A percentile compares a stretch with the other conserved stretches of the same genome.
Conservation (phyloP, 768 basidiomycete genomes). For the Collybia nuda region DNA sequence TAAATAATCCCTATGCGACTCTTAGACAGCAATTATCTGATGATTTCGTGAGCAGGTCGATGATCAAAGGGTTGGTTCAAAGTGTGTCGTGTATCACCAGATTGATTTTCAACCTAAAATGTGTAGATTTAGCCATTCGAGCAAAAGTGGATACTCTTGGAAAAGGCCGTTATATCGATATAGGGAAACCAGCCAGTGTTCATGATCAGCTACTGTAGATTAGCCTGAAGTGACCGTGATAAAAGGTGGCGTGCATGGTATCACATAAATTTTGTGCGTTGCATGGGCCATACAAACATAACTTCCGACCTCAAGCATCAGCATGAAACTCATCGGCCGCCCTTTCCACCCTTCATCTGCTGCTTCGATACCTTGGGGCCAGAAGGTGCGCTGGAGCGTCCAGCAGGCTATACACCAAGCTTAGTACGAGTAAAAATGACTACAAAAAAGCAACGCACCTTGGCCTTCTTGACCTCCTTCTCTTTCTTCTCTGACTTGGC, state of each 20-base stretch:
- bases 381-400: constrained; percentile 48
- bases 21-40: too few species aligned
- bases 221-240: too few species aligned
- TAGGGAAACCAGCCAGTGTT: too few species aligned
- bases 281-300: constrained; percentile 27
- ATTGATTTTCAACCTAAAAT: too few species aligned
- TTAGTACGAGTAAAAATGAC: constrained; percentile 3
- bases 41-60: too few species aligned
- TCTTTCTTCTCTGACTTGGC: constrained; percentile 97
- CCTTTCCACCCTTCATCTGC: constrained; percentile 91
- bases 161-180: too few species aligned
- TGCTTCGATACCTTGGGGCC: constrained; percentile 93
- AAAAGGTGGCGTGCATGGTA: constrained; percentile 17
- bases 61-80: too few species aligned
- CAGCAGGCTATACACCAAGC: constrained; percentile 42
- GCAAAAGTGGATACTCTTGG: too few species aligned
- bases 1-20: too few species aligned
- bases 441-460: constrained; percentile 44
- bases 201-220: too few species aligned
- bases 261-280: constrained; percentile 23
- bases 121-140: too few species aligned
- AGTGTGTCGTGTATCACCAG: too few species aligned
- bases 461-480: constrained; percentile 89
- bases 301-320: constrained; percentile 13
- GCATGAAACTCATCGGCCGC: constrained; percentile 54